Conservation (phyloP, 371 early-diverging fungal species). For the Mortierella sp. region DNA sequence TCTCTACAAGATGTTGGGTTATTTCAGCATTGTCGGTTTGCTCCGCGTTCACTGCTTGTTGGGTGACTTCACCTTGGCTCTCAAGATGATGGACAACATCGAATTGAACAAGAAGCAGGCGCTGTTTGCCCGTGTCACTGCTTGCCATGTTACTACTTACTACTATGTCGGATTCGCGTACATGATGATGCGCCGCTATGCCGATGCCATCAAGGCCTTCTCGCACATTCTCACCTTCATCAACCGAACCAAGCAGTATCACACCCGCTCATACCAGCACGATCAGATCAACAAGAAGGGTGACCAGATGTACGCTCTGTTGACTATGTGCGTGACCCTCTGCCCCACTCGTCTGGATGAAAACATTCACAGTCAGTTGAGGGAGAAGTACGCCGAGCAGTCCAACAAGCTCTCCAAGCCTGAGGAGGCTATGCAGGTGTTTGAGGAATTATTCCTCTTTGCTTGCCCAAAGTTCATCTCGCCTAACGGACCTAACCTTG, state of each 20-base stretch:
- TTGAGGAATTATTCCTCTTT: conserved; percentile 91
- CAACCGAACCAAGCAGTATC: conserved; percentile 93
- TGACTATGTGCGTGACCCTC: conserved; percentile 91
- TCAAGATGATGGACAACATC: conserved; percentile 96
- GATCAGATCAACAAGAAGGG: conserved; percentile 94
- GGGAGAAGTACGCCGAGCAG: conserved; percentile 95
- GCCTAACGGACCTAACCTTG: conserved; percentile 84
- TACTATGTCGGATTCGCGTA: conserved; percentile 97
- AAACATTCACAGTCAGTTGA: conserved; percentile 85
- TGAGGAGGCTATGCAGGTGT: conserved; percentile 82
- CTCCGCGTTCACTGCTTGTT: conserved; percentile 95
- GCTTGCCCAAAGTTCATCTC: conserved; percentile 96
- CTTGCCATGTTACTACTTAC: conserved; percentile 96
- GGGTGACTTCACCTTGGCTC: conserved; percentile 94
- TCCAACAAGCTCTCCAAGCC: conserved; percentile 80
- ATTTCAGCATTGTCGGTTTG: conserved; percentile 94
- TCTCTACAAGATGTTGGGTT: conserved; percentile 96
- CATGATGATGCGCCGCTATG: conserved; percentile 97
- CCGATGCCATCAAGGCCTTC: conserved; percentile 95
- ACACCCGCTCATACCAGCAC: conserved; percentile 91
- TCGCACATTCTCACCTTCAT: conserved; percentile 92
- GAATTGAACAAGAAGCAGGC: conserved; percentile 91
- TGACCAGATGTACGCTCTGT: conserved; percentile 94
- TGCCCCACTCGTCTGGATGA: conserved; percentile 96
- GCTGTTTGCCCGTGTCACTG: conserved; percentile 93